Base-by-base conservation (phyloP, 2,329 filamentous ascomycete genomes). In the Cyanodermella asteris region DNA sequence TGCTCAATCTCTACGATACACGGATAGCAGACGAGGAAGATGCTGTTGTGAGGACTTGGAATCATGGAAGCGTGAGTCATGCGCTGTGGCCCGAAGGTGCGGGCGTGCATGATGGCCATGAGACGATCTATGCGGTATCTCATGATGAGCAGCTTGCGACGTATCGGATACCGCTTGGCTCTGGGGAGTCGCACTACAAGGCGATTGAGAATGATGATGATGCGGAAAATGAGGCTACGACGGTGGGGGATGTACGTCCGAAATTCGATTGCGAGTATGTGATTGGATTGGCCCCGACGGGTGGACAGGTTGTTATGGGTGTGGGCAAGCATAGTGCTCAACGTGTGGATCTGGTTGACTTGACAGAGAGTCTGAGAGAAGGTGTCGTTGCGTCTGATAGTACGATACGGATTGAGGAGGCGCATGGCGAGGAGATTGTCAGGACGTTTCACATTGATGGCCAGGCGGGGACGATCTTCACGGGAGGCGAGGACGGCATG, bases 121-220 rank as follows among this genome's bases (percentile, higher is more conserved):
- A n/a, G n/a, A n/a, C 56, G 20, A 55, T 67, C 26, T 70, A 60
- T 34, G 62, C 62, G 5, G 48, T 71, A 6, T 67, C 64, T 28
- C 66, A 67, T 4, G 66, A 72, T 33, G 66, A 72, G 38, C 56
- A 56, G 13, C 55, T 70, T 36, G 59, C 61, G 6, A 54, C 71
- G 28, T 61, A 69, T 36, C 57, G 58, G 1, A 33, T 60, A 13
- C 48, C 51, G 23, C 52, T 50, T n/a, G n/a, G n/a, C 8, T 20
- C 8, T n/a, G 18, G 8, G 8, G 8, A 20, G 18, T 8, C 8
- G 18, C 18, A 8, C 8, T n/a, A n/a, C n/a, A n/a, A n/a, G n/a
- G n/a, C n/a, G n/a, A n/a, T n/a, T n/a, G n/a, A 23, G n/a, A n/a
- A 53, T 5, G 52, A 58, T 16, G 51, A 54, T 1, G 56, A 58